Base-by-base conservation (phyloP, 1,284 basidiomycete genomes). In the Ceratobasidium sp. region DNA sequence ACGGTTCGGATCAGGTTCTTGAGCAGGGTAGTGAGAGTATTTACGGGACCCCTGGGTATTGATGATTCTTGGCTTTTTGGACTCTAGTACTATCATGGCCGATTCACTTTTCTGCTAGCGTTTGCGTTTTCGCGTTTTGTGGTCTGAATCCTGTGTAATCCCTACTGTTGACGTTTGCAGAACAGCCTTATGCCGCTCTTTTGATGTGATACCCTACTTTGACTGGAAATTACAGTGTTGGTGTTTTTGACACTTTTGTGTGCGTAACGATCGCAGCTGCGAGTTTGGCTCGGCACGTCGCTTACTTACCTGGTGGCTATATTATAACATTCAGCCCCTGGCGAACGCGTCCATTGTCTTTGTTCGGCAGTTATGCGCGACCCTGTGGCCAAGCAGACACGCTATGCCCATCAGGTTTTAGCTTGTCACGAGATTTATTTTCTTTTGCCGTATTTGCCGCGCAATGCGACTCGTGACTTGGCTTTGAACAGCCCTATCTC, bases 1-100 rank as follows among this genome's bases (percentile, higher is more conserved):
- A 36, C 41, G 30, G 2, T 16, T 39, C 57, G 36, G 57, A 59
- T 59, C 57, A 59, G 2, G 36, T 28, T 41, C 41, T 67, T 23
- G 65, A 70, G 45, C 65, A 70, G 43, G 65, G 53, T 10, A 58
- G 4, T 34, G 65, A 70, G 43, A 70, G 65, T 48, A 46, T 55
- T 21, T 58, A 70, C 36, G 64, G 36, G 23, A 50, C 65, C 21
- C 53, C 65, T 36, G 36, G 30, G 53, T 70, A 58, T 58, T 70
- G 34, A 28, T 70, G 46, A n/a, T n/a, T 36, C 18, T 12, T 41
- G 30, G 21, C 46, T 45, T 46, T 43, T 58, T 18, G 65, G 55
- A 67, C 64, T 67, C 21, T 28, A 16, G 8, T 50, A 34, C 26
- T 26, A n/a, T 43, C 39, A 43, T 67, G 34, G 18, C n/a, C n/a